Evolutionary conservation across 306 rosid genomes (phyloP).

Genomic region (Inga leiocalycina): DNA sequence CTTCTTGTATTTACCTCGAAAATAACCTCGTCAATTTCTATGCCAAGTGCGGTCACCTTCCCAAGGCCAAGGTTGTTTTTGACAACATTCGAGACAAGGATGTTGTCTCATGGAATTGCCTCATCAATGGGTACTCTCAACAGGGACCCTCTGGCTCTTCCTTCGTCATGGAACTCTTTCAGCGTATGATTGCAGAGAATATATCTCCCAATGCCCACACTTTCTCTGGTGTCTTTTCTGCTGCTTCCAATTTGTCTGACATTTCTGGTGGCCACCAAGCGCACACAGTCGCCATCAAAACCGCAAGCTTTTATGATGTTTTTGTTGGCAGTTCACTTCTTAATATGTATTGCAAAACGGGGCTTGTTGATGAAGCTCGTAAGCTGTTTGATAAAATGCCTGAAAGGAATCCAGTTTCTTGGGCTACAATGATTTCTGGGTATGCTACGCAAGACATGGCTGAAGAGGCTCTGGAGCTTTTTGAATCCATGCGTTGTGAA

Average conservation of each 20-base stretch:
- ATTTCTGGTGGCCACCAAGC: conserved; percentile 46
- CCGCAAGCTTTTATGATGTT: conserved; percentile 53
- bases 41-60: conserved; percentile 53
- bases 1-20: conserved; percentile 45
- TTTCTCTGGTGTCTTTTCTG: conserved; percentile 63
- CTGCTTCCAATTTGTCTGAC: conserved; percentile 49
- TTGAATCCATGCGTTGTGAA: conserved; percentile 43
- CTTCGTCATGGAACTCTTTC: conserved; percentile 56
- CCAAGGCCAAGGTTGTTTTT: conserved; percentile 54
- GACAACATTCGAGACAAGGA: conserved; percentile 47
- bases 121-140: conserved; percentile 76
- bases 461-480: conserved; percentile 56
- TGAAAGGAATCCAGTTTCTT: conserved; percentile 63
- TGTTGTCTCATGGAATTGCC: conserved; percentile 77
- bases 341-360: conserved; percentile 63
- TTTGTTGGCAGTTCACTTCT: conserved; percentile 77
- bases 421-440: conserved; percentile 85
- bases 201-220: conserved; percentile 66
- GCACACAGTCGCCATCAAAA: conserved; percentile 61
- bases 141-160: conserved; percentile 35
- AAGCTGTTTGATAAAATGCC: conserved; percentile 78
- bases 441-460: conserved; percentile 54
- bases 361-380: conserved; percentile 60
- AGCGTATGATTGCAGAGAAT: conserved; percentile 47
- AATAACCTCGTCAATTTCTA: conserved; percentile 67